A percentile compares a stretch with the other conserved stretches of the same genome.
Evolutionary conservation across 2,329 filamentous ascomycete species (phyloP).

Genomic region (Fonsecaea pedrosoi): DNA sequence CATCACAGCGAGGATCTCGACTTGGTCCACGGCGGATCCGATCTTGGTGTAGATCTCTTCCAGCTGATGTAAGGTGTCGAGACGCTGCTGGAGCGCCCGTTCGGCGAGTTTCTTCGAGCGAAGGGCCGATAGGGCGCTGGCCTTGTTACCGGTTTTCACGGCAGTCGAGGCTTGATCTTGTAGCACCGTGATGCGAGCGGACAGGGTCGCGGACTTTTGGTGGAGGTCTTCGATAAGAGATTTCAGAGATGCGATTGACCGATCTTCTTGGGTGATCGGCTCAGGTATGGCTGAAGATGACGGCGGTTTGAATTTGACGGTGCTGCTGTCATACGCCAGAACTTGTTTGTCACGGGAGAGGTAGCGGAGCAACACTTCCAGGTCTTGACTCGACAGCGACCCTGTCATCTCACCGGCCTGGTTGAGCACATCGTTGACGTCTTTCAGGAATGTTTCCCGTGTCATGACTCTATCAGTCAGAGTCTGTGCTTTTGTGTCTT

Average conservation of each 20-base stretch:
- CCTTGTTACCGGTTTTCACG: conserved; percentile 73
- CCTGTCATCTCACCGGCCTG: conserved; percentile 29
- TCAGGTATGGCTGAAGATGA: conserved; percentile 42
- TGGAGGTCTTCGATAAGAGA: conserved; percentile 73
- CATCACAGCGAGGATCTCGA: conserved; percentile 84
- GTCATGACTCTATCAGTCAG: conserved; percentile 39
- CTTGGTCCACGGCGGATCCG: conserved; percentile 82
- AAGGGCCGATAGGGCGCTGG: conserved; percentile 77
- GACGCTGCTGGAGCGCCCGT: conserved; percentile 71
- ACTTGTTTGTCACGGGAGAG: conserved; percentile 69
- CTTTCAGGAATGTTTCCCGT: conserved; percentile 66
- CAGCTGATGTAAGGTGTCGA: conserved; percentile 77
- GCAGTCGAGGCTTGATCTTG: conserved; percentile 70
- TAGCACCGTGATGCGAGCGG: conserved; percentile 58
- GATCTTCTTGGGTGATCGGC: conserved; percentile 76
- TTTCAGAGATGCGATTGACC: conserved; percentile 79
- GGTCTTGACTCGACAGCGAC: conserved; percentile 60
- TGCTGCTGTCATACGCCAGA: conserved; percentile 59
- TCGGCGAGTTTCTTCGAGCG: conserved; percentile 84
- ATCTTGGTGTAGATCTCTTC: conserved; percentile 84
- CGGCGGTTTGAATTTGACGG: conserved; percentile 73
- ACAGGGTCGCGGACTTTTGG: conserved; percentile 70
- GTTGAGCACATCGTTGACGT: conserved; percentile 62
- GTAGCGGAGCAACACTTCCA: conserved; percentile 73
- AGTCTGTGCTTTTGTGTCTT: background rate